Percentiles rank a stretch among this genome's conserved stretches.
Evolutionary conservation across 768 basidiomycete species (phyloP).

Genomic region (Suillus subalutaceus): DNA sequence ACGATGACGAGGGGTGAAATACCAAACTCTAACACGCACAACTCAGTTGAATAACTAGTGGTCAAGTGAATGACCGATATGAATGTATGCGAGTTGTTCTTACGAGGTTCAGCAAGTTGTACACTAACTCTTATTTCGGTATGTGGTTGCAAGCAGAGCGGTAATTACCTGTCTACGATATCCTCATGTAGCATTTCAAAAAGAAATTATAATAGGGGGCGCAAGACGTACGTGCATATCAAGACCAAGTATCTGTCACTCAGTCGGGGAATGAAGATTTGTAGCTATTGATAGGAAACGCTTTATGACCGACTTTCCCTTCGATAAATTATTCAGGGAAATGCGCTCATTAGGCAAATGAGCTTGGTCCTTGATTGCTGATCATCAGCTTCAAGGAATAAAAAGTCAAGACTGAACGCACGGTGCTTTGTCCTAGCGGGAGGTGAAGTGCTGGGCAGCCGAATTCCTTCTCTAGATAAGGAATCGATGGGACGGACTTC

Average conservation of each 20-base stretch:
- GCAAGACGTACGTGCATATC: neutral
- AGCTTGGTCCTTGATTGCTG: constrained; percentile 69
- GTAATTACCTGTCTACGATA: neutral
- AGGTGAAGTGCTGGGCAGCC: constrained; percentile 88
- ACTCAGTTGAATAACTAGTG: neutral
- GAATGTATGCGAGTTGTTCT: neutral
- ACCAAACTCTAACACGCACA: no score
- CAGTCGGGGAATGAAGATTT: neutral
- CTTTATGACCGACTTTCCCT: constrained; percentile 77
- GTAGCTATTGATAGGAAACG: constrained; percentile 56
- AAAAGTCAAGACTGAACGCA: constrained; percentile 38
- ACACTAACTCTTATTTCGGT: neutral
- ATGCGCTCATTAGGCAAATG: constrained; percentile 95
- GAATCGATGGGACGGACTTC: constrained; percentile 92
- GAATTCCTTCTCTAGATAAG: constrained; percentile 92
- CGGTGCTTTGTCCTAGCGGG: constrained; percentile 91
- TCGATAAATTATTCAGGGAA: constrained; percentile 76
- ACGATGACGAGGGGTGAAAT: no score
- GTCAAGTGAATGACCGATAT: neutral
- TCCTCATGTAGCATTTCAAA: neutral
- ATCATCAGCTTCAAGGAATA: constrained; percentile 1
- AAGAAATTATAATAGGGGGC: neutral
- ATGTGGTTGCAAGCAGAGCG: neutral
- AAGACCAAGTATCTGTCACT: neutral
- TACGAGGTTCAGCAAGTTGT: neutral